phyloP scores from a whole-genome alignment of 441 rosid genomes.

The Mallotus repandus region DNA sequence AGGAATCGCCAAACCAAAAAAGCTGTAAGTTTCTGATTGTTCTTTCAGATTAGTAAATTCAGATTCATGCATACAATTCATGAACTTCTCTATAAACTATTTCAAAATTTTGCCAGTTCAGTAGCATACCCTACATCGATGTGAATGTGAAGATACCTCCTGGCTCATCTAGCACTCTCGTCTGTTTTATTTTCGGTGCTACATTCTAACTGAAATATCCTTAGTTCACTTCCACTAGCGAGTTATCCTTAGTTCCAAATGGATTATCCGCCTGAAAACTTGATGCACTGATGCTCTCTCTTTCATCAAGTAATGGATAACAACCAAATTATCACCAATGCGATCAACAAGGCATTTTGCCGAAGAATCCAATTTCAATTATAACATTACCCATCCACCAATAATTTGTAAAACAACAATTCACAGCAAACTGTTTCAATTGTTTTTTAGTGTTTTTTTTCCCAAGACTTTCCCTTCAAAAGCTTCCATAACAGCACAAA shows the following conservation, averaged over 20 bases:
- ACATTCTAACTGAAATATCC: not conserved
- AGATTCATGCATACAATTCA: not conserved
- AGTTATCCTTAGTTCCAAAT: not conserved
- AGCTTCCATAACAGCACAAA: not conserved
- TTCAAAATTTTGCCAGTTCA: no score
- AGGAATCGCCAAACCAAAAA: not conserved
- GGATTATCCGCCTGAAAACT: not conserved
- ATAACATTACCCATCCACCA: not conserved
- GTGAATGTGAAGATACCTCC: not conserved
- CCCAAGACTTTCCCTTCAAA: not conserved
- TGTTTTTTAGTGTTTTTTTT: not conserved
- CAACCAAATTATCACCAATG: not conserved
- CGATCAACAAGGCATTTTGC: not conserved
- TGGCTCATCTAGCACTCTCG: slow-evolving; percentile 1
- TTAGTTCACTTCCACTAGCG: not conserved
- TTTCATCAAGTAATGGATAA: not conserved
- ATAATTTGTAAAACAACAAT: not conserved
- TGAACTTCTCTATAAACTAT: not conserved
- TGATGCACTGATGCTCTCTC: not conserved
- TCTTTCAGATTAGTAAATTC: slow-evolving; percentile 4
- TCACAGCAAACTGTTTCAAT: not conserved
- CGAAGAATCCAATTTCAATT: not conserved
- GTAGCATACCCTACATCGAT: no score
- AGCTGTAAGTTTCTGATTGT: not conserved
- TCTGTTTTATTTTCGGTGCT: not conserved